Evolutionary conservation across 1,139 yeast genomes (phyloP).

Genomic region (Williopsis jadinii): DNA sequence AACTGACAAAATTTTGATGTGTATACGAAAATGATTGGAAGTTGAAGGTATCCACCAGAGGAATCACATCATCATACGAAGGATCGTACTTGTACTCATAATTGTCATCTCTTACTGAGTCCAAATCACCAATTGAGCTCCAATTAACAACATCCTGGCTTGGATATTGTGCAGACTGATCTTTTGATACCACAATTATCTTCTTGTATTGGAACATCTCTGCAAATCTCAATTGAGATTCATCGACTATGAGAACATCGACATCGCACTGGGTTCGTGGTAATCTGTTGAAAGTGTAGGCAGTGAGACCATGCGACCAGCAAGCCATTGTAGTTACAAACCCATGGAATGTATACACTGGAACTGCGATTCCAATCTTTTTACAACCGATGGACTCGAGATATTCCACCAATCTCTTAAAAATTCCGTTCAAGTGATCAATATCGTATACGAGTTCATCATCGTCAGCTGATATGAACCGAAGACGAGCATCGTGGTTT

Average conservation of each 20-base stretch:
- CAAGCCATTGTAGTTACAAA: constrained; percentile 26
- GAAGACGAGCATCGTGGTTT: constrained; percentile 8
- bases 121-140: constrained; percentile 17
- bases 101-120: constrained; percentile 1
- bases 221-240: constrained; percentile 13
- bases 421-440: constrained; percentile 22
- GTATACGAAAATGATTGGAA: constrained; percentile 35
- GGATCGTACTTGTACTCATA: constrained; percentile 21
- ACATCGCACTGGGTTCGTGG: constrained; percentile 26
- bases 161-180: constrained; percentile 9
- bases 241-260: constrained; percentile 26
- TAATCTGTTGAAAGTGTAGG: constrained; percentile 24
- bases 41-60: constrained; percentile 30
- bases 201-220: constrained; percentile 19
- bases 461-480: constrained; percentile 6
- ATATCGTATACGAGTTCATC: constrained; percentile 3
- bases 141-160: constrained; percentile 21
- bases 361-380: constrained; percentile 25
- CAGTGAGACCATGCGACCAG: constrained; percentile 23
- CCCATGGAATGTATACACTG: constrained; percentile 24
- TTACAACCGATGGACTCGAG: constrained; percentile 10
- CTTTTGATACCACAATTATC: constrained; percentile 24
- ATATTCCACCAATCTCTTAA: constrained; percentile 11
- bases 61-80: constrained; percentile 26
- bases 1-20: constrained; percentile 56